Evolutionary conservation across 306 rosid species (phyloP).

Genomic region (Quercus aquifolioides): DNA sequence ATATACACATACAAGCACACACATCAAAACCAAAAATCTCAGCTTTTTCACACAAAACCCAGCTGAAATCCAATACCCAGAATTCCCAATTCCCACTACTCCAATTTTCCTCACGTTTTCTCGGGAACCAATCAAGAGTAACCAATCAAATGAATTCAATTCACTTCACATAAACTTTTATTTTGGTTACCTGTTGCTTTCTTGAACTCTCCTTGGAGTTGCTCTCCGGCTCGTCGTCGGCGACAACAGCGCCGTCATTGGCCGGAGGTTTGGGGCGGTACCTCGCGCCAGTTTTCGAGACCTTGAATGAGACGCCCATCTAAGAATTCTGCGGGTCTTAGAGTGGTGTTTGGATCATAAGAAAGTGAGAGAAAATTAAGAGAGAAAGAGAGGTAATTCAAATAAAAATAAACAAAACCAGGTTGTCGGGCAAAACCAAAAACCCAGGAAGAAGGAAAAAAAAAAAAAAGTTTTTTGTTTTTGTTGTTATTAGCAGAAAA

Average conservation of each 20-base stretch:
- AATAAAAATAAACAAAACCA: background rate
- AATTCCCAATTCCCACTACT: background rate
- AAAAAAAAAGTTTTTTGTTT: no score
- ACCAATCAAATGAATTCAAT: background rate
- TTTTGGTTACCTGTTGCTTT: constrained; percentile 31
- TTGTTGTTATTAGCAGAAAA: no score
- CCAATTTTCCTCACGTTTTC: background rate
- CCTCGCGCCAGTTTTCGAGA: constrained; percentile 46
- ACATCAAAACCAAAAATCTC: background rate
- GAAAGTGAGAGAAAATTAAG: background rate
- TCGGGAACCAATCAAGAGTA: background rate
- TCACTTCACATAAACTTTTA: background rate
- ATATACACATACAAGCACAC: background rate
- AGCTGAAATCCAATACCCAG: constrained; percentile 1
- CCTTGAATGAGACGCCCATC: constrained; percentile 61
- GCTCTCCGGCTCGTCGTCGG: constrained; percentile 20
- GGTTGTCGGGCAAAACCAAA: background rate
- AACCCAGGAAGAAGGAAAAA: background rate
- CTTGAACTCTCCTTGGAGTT: constrained; percentile 30
- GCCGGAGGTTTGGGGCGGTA: constrained; percentile 37
- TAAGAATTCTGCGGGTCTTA: background rate
- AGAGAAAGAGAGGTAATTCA: background rate
- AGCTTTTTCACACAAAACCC: background rate
- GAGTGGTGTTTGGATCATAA: constrained; percentile 19
- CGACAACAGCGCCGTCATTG: background rate